Percentiles rank a stretch among this genome's conserved stretches.
Evolutionary conservation across 148 eudicot species (phyloP).

Genomic region (Vaccinium vitisidaea): DNA sequence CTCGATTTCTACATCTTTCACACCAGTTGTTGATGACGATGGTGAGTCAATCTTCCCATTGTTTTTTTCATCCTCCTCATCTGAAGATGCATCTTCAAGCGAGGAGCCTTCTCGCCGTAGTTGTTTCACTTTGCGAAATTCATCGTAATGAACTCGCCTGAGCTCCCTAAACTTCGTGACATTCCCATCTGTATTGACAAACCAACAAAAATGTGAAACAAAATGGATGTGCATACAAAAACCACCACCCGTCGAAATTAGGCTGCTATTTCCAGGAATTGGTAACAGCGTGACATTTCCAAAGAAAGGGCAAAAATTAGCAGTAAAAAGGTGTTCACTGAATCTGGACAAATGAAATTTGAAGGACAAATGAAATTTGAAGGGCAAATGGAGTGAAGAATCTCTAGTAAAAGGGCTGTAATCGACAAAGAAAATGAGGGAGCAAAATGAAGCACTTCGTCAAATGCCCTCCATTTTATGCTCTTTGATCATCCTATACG

Average conservation of each 20-base stretch:
- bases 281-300: not conserved
- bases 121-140: conserved; percentile 78
- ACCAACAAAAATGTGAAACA: not conserved
- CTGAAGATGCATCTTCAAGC: conserved; percentile 54
- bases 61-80: conserved; percentile 31
- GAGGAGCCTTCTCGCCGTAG: conserved; percentile 60
- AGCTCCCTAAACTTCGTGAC: conserved; percentile 52
- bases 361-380: not conserved
- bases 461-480: not conserved
- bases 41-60: conserved; percentile 35
- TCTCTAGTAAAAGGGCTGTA: not conserved
- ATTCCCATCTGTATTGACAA: not conserved
- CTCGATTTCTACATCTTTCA: conserved; percentile 37
- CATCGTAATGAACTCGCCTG: conserved; percentile 83
- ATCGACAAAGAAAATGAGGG: not conserved
- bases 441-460: not conserved
- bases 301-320: not conserved
- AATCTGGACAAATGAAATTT: not conserved
- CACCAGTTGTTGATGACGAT: conserved; percentile 39
- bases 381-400: not conserved
- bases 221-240: not conserved
- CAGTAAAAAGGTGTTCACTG: not conserved
- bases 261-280: not conserved
- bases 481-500: not conserved
- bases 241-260: not conserved